Conservation (phyloP, 164 flowering plant genomes). For the Warburgia ugandensis region DNA sequence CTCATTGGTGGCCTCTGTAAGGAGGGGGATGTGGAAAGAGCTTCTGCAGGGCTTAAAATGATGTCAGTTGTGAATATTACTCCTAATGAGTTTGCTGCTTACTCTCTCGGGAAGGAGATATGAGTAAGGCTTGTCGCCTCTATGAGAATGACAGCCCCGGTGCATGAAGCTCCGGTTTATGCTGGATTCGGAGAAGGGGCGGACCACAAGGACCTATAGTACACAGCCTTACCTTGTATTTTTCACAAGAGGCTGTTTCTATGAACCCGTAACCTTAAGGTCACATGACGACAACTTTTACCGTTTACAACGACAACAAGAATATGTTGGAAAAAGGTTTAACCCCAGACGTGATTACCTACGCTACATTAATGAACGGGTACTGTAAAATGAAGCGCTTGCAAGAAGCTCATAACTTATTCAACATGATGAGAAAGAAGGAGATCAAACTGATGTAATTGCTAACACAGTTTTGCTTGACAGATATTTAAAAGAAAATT, state of each 20-base stretch:
- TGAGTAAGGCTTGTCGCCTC: conserved; percentile 37
- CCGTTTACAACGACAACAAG: too few relatives aligned
- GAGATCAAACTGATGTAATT: conserved; percentile 54
- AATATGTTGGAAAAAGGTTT: conserved; percentile 29
- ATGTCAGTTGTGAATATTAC: conserved; percentile 22
- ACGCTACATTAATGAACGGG: conserved; percentile 63
- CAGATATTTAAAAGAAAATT: conserved; percentile 22
- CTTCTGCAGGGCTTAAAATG: conserved; percentile 30
- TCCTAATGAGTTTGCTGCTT: conserved; percentile 30
- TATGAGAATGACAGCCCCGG: too few relatives aligned
- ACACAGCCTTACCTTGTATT: too few relatives aligned
- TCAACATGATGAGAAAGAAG: conserved; percentile 51
- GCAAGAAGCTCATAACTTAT: conserved; percentile 42
- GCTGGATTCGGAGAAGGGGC: too few relatives aligned
- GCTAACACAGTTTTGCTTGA: conserved; percentile 66
- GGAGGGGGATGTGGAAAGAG: conserved; percentile 32
- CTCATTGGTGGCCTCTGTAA: conserved; percentile 41
- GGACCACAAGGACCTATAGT: too few relatives aligned
- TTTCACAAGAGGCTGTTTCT: too few relatives aligned
- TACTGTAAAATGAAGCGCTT: conserved; percentile 45
- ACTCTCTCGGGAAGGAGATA: conserved; percentile 41
- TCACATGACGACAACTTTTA: too few relatives aligned
- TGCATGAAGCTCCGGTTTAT: too few relatives aligned
- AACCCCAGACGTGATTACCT: conserved; percentile 44
- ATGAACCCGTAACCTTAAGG: too few relatives aligned